These are phyloP conservation scores for Begonia peltatifolia DNA, from an alignment of 306 rosid species.

Conservation along the genomic window DNA sequence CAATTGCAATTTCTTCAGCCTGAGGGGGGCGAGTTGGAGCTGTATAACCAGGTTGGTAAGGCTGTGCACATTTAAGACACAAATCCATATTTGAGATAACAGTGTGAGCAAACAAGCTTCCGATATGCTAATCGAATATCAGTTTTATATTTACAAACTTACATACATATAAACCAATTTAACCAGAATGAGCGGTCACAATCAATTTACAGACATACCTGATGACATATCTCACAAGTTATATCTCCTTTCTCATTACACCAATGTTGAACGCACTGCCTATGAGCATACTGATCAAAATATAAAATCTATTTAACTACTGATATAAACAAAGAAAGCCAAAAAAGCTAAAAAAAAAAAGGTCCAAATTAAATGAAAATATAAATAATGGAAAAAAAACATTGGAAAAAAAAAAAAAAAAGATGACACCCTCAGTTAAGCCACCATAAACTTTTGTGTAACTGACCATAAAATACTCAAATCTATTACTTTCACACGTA, in stretches of 20 bases:
- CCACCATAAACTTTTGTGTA: no score
- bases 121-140: neutral
- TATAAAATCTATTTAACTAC: neutral
- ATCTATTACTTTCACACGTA: no score
- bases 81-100: neutral
- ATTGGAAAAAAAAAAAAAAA: no score
- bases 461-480: no score
- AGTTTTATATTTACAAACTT: neutral
- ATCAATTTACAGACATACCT: constrained; percentile 16
- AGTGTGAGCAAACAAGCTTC: neutral
- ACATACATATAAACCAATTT: neutral
- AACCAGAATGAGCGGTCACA: neutral
- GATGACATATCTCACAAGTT: constrained; percentile 52
- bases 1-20: constrained; percentile 28
- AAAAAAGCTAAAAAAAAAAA: no score
- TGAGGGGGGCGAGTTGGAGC: constrained; percentile 25
- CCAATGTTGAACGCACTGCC: constrained; percentile 54
- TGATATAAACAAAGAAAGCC: neutral
- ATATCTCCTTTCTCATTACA: constrained; percentile 58
- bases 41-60: constrained; percentile 32
- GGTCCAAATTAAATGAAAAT: no score
- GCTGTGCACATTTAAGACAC: constrained; percentile 15
- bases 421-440: no score
- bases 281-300: constrained; percentile 45
- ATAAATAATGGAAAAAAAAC: no score